Percentiles rank a stretch among this genome's conserved stretches.
Conservation (phyloP, 139 green algal genomes). For the Yamagishiella unicocca region DNA sequence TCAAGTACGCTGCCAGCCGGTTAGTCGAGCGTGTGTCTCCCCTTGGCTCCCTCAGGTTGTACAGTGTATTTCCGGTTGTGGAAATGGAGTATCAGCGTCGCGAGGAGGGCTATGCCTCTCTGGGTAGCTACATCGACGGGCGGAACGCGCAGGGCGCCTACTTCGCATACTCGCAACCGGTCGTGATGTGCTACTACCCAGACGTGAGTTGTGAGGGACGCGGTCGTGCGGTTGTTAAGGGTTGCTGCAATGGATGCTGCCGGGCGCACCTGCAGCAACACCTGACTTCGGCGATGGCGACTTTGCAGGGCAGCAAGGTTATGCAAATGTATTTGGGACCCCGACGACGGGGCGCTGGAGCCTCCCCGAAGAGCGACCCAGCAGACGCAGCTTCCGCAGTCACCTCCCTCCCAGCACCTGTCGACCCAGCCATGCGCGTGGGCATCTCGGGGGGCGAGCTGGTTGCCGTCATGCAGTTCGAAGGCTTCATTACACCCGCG, state of each 20-base stretch:
- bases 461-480: constrained; percentile 69
- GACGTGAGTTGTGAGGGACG: constrained; percentile 30
- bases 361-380: neutral
- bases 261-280: no score
- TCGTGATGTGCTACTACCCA: constrained; percentile 74
- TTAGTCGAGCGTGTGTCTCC: no score
- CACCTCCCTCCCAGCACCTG: constrained; percentile 44
- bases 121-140: constrained; percentile 76
- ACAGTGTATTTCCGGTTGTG: constrained; percentile 68
- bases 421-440: constrained; percentile 35
- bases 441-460: constrained; percentile 71
- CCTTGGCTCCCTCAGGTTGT: constrained; percentile 52
- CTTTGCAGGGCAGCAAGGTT: constrained; percentile 48
- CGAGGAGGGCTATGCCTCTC: constrained; percentile 69
- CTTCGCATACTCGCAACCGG: constrained; percentile 72
- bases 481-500: constrained; percentile 73
- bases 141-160: constrained; percentile 53
- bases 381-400: neutral
- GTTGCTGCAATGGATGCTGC: no score
- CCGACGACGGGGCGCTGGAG: neutral
- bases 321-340: constrained; percentile 60
- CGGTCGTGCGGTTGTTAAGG: no score
- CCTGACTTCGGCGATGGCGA: no score
- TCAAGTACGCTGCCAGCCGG: no score
- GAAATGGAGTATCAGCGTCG: constrained; percentile 67